Evolutionary conservation across 495 filamentous ascomycete genomes (phyloP).

Genomic region (Cudoniella acicularis): DNA sequence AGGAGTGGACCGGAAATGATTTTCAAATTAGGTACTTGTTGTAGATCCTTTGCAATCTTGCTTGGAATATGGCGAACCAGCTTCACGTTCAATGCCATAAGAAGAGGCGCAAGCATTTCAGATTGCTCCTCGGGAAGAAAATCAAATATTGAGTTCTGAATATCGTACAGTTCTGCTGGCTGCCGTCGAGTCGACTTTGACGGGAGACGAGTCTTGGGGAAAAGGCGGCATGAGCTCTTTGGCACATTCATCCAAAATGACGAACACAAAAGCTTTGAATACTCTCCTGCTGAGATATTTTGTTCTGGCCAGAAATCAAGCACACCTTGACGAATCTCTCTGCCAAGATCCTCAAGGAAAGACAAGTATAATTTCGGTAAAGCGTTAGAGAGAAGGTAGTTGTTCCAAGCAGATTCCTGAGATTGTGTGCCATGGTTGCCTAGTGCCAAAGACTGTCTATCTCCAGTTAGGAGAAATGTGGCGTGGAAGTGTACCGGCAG

Average conservation of each 20-base stretch:
- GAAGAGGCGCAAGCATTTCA: constrained; percentile 10
- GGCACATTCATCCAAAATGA: constrained; percentile 17
- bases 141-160: constrained; percentile 10
- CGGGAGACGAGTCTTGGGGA: constrained; percentile 15
- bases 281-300: constrained; percentile 18
- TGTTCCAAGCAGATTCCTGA: constrained; percentile 33
- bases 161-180: constrained; percentile 5
- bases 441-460: constrained; percentile 30
- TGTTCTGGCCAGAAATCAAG: constrained; percentile 36
- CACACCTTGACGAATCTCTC: constrained; percentile 16
- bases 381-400: constrained; percentile 31
- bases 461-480: constrained; percentile 32
- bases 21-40: not conserved
- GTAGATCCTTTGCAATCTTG: constrained; percentile 1
- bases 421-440: constrained; percentile 19
- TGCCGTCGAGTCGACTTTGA: not conserved
- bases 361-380: constrained; percentile 34
- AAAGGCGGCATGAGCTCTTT: constrained; percentile 6
- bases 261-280: constrained; percentile 7
- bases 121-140: constrained; percentile 3
- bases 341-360: constrained; percentile 28
- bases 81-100: constrained; percentile 6
- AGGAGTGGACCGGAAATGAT: constrained; percentile 4
- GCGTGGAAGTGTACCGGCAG: constrained; percentile 32
- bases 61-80: constrained; percentile 13